Evolutionary conservation across 208 protist species (phyloP).

Genomic region (Wallacemonas sp.): DNA sequence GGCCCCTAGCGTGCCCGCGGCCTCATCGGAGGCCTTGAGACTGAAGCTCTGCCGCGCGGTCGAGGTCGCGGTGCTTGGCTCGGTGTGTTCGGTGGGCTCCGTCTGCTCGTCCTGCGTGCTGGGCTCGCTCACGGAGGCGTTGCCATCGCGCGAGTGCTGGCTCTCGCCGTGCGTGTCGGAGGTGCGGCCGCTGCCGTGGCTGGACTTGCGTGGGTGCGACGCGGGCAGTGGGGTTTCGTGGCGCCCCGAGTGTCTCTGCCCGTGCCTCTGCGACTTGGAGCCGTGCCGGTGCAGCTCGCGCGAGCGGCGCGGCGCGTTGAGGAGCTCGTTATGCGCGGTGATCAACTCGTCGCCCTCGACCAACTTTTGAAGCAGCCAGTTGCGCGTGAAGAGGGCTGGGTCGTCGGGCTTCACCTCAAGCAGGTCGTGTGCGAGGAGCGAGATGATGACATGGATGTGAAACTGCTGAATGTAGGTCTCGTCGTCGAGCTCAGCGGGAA

Average conservation of each 20-base stretch:
- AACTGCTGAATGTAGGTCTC: slow-evolving; percentile 61
- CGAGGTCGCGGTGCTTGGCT: too few relatives aligned
- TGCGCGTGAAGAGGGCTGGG: slow-evolving; percentile 54
- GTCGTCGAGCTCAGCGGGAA: slow-evolving; percentile 38
- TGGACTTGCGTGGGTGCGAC: background rate
- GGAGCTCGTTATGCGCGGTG: background rate
- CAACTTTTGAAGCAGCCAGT: slow-evolving; percentile 43
- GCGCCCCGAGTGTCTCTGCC: background rate
- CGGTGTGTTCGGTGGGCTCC: background rate
- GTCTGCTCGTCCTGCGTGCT: background rate
- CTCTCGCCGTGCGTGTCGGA: background rate
- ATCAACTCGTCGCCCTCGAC: background rate
- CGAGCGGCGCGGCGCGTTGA: background rate
- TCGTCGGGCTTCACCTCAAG: slow-evolving; percentile 61
- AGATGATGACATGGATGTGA: slow-evolving; percentile 48
- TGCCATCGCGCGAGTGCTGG: background rate
- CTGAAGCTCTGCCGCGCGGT: background rate
- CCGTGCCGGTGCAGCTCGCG: background rate
- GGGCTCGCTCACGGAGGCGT: background rate
- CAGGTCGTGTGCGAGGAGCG: slow-evolving; percentile 52
- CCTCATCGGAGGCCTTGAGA: background rate
- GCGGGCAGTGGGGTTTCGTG: background rate
- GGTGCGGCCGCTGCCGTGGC: background rate
- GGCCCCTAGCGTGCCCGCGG: background rate
- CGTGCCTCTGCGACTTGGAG: background rate